Evolutionary conservation across 108 stramenopile genomes (phyloP).

Genomic region (Schizochytrium sp.): DNA sequence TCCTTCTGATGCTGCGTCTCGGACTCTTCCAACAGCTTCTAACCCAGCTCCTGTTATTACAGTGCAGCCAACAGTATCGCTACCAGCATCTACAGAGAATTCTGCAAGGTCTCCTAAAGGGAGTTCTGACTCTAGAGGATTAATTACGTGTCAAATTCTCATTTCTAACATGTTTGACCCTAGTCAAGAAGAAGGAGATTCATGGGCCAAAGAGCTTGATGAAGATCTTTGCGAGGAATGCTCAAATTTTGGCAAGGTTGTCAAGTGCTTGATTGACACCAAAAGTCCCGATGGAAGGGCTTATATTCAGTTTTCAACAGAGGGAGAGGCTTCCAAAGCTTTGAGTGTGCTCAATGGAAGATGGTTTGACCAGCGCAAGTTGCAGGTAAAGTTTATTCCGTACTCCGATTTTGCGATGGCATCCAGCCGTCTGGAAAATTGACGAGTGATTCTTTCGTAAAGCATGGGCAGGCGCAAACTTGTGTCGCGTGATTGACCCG

Average conservation of each 20-base stretch:
- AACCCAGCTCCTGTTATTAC: neutral
- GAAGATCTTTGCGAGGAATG: constrained; percentile 13
- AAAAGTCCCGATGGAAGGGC: neutral
- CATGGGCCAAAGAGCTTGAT: neutral
- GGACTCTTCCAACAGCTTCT: neutral
- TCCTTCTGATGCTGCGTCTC: neutral
- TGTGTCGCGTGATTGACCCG: too few relatives aligned
- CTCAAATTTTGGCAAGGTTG: neutral
- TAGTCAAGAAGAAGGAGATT: neutral
- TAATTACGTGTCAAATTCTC: neutral
- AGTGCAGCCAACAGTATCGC: neutral
- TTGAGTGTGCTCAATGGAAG: neutral
- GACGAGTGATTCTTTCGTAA: neutral
- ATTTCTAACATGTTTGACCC: constrained; percentile 41
- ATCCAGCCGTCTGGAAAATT: neutral
- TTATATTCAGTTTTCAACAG: neutral
- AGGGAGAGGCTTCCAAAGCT: neutral
- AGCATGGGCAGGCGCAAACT: neutral
- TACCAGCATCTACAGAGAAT: neutral
- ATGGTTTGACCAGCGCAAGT: neutral
- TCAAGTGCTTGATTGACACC: neutral
- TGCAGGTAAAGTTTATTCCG: neutral
- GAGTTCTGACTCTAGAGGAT: neutral
- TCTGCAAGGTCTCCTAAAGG: neutral
- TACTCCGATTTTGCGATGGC: neutral